Evolutionary conservation across 2,329 filamentous ascomycete species (phyloP).

Genomic region (Cercospora zeina): DNA sequence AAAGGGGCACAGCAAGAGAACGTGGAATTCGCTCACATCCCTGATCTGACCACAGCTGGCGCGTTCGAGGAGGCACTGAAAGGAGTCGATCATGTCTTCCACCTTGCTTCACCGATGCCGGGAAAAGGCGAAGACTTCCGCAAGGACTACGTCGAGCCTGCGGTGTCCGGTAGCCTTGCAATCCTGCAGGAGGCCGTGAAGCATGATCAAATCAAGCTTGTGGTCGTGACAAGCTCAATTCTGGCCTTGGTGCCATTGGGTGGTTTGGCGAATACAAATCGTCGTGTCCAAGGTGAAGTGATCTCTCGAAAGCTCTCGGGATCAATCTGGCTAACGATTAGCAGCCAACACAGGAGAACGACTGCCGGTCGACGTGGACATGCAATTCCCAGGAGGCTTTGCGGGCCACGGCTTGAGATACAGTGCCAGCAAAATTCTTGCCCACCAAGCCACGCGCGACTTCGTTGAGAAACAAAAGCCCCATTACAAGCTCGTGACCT

Average conservation of each 20-base stretch:
- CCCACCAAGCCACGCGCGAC: slow-evolving; percentile 34
- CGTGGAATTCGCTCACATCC: slow-evolving; percentile 25
- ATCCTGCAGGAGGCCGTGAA: slow-evolving; percentile 34
- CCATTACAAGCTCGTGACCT: slow-evolving; percentile 31
- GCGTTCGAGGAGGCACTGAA: slow-evolving; percentile 30
- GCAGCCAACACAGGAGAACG: neutral
- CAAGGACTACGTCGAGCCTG: slow-evolving; percentile 35
- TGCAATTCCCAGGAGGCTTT: slow-evolving; percentile 10
- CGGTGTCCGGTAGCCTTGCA: slow-evolving; percentile 33
- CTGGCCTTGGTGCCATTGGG: slow-evolving; percentile 23
- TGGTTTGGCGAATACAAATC: neutral
- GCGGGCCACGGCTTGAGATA: slow-evolving; percentile 31
- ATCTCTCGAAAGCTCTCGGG: neutral
- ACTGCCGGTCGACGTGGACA: neutral
- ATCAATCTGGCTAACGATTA: neutral
- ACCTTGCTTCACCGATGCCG: slow-evolving; percentile 38
- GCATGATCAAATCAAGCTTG: slow-evolving; percentile 32
- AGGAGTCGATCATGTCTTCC: slow-evolving; percentile 35
- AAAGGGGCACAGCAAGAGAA: slow-evolving; percentile 9
- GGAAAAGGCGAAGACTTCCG: slow-evolving; percentile 23
- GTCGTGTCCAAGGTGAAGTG: neutral
- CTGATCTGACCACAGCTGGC: slow-evolving; percentile 22
- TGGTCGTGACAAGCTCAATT: slow-evolving; percentile 37
- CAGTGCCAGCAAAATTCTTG: slow-evolving; percentile 32
- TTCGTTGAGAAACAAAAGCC: slow-evolving; percentile 31